Conservation (phyloP, 345 rosid genomes). For the Melaleuca alternifolia region DNA sequence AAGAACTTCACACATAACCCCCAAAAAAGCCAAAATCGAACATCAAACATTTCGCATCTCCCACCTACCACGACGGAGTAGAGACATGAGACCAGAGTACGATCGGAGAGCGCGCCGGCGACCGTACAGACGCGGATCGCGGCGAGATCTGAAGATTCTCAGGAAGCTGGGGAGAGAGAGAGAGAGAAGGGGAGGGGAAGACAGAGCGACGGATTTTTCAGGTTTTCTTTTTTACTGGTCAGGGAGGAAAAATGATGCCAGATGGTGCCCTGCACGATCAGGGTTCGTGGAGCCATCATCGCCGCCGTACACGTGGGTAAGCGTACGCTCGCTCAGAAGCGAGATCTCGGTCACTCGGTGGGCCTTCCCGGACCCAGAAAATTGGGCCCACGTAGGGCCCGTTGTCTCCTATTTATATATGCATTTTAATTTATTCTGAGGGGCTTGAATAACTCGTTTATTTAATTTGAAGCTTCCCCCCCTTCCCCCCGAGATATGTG, state of each 20-base stretch:
- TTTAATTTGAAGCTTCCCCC: neutral
- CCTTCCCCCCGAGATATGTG: neutral
- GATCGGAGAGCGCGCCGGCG: conserved; percentile 5
- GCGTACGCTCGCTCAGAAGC: neutral
- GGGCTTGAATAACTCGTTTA: neutral
- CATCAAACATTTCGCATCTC: neutral
- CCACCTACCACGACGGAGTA: neutral
- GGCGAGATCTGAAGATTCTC: neutral
- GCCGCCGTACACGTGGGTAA: conserved; percentile 22
- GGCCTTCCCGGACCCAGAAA: neutral
- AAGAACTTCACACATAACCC: neutral
- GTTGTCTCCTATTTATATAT: neutral
- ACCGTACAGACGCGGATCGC: conserved; percentile 13
- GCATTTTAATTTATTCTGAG: neutral
- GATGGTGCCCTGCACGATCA: conserved; percentile 33
- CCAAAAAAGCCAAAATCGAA: neutral
- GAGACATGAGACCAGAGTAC: neutral
- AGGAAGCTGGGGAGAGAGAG: conserved; percentile 6
- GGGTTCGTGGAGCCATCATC: conserved; percentile 5
- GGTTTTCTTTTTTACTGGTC: neutral
- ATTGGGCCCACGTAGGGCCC: neutral
- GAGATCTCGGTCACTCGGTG: neutral
- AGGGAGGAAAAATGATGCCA: conserved; percentile 1
- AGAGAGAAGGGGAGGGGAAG: neutral
- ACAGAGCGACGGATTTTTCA: neutral